Evolutionary conservation across 805 yeast genomes (phyloP), one percentile per base, ranked within the genome.

Genomic region (Ogataea philodendri): DNA sequence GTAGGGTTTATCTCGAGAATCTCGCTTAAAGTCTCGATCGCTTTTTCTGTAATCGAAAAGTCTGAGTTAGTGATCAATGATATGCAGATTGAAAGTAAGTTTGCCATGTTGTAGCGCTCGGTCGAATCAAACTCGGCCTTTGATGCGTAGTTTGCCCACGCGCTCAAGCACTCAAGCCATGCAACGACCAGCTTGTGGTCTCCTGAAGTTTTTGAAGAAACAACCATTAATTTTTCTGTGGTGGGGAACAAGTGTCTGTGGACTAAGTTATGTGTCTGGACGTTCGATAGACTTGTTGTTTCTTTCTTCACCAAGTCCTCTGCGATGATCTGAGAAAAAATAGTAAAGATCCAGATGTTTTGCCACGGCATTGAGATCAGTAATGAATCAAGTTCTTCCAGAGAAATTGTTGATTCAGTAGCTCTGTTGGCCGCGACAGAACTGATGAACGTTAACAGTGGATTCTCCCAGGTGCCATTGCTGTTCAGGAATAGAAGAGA

Each of bases 281-380:
- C 46, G 30, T 30, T 41, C 32, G 52, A 39, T 1, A 58, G 38
- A 37, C 38, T 46, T 44, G 63, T 41, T 9, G 49, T 35, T 29
- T 60, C 63, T 15, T 51, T 52, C 42, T 70, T 74, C 21, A 62
- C 48, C 8, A 72, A 46, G 35, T 79, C 84, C 44, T 78, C 84
- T 1, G 67, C 69, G 0, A 76, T 39, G 6, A 72, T 72, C 9
- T 78, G 63, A 3, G 69, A 58, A 27, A 74, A 68, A 1, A 55
- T 35, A 3, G 68, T 28, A 0, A 54, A 10, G 5, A 63, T 30
- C 9, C 28, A 28, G 2, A 41, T 15, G 9, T 41, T 24, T 4
- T 37, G 9, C 16, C 28, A 30, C 3, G 49, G 41, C 16, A 42
- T 14, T 7, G 13, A 2, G 5, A 10, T 18, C 9, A 44, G 25